phyloP scores from a whole-genome alignment of 2,329 filamentous ascomycete species.

The Penicillium concentricum region DNA sequence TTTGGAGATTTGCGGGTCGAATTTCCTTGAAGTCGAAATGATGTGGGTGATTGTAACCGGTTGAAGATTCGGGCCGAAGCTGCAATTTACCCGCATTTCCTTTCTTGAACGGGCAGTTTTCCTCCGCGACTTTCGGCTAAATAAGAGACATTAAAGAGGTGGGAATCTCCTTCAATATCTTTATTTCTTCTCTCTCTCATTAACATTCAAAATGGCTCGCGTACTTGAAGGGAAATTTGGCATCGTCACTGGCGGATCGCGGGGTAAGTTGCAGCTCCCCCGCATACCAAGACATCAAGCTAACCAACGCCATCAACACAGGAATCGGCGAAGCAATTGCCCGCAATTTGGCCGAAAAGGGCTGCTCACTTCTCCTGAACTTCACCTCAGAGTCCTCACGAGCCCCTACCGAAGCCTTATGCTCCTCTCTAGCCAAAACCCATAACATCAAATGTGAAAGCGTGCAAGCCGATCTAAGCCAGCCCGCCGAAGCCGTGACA shows the following conservation, averaged over 20 bases:
- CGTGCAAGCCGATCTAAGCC: constrained; percentile 71
- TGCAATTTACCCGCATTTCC: constrained; percentile 5
- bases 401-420: constrained; percentile 54
- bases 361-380: constrained; percentile 67
- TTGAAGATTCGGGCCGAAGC: constrained; percentile 2
- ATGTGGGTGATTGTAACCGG: background rate
- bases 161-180: background rate
- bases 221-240: constrained; percentile 71
- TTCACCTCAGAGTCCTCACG: constrained; percentile 66
- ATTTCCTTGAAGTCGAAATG: no score
- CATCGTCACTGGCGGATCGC: constrained; percentile 75
- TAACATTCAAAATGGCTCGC: constrained; percentile 21
- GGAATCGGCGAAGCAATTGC: constrained; percentile 73
- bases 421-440: constrained; percentile 53
- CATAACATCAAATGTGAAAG: constrained; percentile 61
- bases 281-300: constrained; percentile 3
- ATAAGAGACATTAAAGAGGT: constrained; percentile 12
- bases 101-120: constrained; percentile 28
- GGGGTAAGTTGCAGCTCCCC: constrained; percentile 56
- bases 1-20: no score
- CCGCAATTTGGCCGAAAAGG: constrained; percentile 70
- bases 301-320: constrained; percentile 38
- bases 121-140: constrained; percentile 22
- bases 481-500: constrained; percentile 56
- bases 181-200: background rate